Conservation (phyloP, 768 basidiomycete genomes). For the Cyclocybe aegerita region DNA sequence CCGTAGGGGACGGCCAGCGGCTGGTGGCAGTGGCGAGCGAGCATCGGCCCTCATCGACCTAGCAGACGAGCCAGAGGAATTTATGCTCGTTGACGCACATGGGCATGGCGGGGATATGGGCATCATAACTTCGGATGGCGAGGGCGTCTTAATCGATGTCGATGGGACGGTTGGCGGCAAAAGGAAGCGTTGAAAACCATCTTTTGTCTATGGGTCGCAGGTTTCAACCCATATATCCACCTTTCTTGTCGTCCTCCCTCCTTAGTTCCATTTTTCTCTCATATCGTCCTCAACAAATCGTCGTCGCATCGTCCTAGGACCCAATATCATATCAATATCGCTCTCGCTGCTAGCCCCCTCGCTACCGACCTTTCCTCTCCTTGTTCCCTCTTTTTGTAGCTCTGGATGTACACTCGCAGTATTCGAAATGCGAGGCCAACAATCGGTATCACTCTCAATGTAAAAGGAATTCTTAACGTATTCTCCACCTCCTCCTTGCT, state of each 20-base stretch:
- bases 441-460: too few species aligned
- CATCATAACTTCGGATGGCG: conserved; percentile 4
- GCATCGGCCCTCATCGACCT: conserved; percentile 12
- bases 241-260: background rate
- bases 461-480: too few species aligned
- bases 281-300: background rate
- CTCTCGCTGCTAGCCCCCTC: too few species aligned
- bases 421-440: too few species aligned
- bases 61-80: conserved; percentile 20
- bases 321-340: conserved; percentile 5
- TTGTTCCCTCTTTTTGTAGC: too few species aligned
- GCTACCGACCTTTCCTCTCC: too few species aligned
- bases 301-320: conserved; percentile 11
- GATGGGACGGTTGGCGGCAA: conserved; percentile 36
- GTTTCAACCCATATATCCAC: too few species aligned
- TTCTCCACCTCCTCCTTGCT: too few species aligned
- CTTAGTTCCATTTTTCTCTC: background rate
- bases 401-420: too few species aligned
- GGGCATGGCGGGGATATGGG: conserved; percentile 16
- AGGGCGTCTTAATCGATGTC: conserved; percentile 17
- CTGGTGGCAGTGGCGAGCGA: conserved; percentile 15
- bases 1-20: conserved; percentile 1
- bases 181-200: conserved; percentile 28
- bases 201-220: too few species aligned
- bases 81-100: conserved; percentile 14